Base-by-base conservation (phyloP, 345 rosid genomes). In the Eucalyptus dawsonii region DNA sequence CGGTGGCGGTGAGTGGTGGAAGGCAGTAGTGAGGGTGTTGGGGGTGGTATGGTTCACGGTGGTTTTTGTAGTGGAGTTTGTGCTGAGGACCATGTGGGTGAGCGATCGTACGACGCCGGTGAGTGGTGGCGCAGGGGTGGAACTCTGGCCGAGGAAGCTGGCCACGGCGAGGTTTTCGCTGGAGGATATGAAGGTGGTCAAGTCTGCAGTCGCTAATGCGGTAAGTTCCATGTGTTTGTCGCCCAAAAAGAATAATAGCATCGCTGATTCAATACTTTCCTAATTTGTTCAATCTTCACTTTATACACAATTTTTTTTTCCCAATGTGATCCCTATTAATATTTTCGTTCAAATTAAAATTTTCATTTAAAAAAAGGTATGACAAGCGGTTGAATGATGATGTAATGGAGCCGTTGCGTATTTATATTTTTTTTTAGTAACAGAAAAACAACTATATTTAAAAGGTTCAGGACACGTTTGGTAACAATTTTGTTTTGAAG, bases 81-180 rank as follows among this genome's bases (percentile, higher is more conserved):
- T 88, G 34, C 8, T 87, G 90, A 95, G 94, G 88, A 40, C 31
- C 51, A 54, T 93, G 86, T 93, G 92, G 90, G 87, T 94, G 86
- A 25, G 91, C 37, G 96, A 96, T 56, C 87, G 87, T 88, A 90
- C 90, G 86, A 94, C 94, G 37, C 91, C 31, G 85, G 89, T 93
- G 10, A 88, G 91, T 34, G 96, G 98, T 17, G 97, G 96, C 27
- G 93, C 89, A 2, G 96, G 95, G 60, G 94, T 93, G 92, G 96
- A 95, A 94, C 93, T 92, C 16, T 95, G 96, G 96, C 97, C 95
- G 50, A 93, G 96, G 89, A 94, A 92, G 90, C 76, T 93, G 86
- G 93, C 89, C 31, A 94, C 95, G 15, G 97, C 97, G 27, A 91
- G 80, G 88, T 94, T 95, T 65, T 44, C 60, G 90, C 89, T 96